These are phyloP conservation scores for Gossypium gossypioides DNA, from an alignment of 441 rosid species.

Conservation along the genomic window DNA sequence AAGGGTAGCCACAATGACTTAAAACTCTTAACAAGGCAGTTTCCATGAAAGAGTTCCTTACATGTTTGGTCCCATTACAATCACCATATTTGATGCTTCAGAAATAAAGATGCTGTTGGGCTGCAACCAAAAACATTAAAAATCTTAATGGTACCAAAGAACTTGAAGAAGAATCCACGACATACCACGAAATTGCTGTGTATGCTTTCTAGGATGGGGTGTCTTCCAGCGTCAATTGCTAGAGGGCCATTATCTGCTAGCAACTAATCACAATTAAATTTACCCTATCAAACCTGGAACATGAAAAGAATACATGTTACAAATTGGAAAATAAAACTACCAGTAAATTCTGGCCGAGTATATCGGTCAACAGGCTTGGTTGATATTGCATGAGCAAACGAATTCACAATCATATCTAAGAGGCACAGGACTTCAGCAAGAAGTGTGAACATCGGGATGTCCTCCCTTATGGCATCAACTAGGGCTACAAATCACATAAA, in stretches of 20 bases:
- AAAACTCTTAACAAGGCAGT: conserved; percentile 4
- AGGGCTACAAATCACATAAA: conserved; percentile 45
- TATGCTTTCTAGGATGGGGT: conserved; percentile 85
- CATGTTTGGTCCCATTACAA: conserved; percentile 96
- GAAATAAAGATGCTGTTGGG: conserved; percentile 86
- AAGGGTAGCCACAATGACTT: background rate
- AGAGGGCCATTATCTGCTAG: conserved; percentile 75
- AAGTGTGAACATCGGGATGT: conserved; percentile 62
- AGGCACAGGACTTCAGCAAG: conserved; percentile 93
- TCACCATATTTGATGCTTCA: conserved; percentile 87
- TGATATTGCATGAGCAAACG: conserved; percentile 86
- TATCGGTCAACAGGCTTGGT: conserved; percentile 81
- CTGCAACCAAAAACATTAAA: conserved; percentile 36
- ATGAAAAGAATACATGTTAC: conserved; percentile 10
- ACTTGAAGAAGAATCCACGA: conserved; percentile 1
- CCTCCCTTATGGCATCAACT: conserved; percentile 71
- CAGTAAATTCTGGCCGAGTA: conserved; percentile 75
- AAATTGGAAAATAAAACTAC: conserved; percentile 30
- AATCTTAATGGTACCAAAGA: conserved; percentile 2
- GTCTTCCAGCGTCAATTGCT: conserved; percentile 95
- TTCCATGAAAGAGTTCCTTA: conserved; percentile 31
- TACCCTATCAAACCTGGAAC: conserved; percentile 5
- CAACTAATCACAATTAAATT: conserved; percentile 16
- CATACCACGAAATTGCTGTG: conserved; percentile 74
- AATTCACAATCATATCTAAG: conserved; percentile 89